These are phyloP conservation scores for Rutidosis leptorrhynchoides DNA, from an alignment of 129 eudicot genomes.

Conservation along the genomic window DNA sequence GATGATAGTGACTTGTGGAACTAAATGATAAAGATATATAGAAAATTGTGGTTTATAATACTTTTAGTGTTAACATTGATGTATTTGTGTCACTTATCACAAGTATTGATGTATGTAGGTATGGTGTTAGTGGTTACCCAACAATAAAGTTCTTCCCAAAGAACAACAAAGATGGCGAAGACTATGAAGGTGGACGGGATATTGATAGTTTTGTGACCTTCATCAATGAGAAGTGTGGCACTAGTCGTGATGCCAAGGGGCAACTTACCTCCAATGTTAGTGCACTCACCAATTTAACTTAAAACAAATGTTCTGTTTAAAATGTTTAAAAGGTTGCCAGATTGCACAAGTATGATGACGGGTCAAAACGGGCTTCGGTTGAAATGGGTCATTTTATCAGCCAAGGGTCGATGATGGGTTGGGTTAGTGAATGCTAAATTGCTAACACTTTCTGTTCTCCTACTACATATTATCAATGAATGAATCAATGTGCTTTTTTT, in stretches of 20 bases:
- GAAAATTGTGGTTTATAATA: constrained; percentile 2
- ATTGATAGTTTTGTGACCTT: constrained; percentile 49
- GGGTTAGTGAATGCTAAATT: background rate
- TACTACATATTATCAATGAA: too few species aligned
- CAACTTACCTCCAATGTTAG: constrained; percentile 70
- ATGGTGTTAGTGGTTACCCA: constrained; percentile 80
- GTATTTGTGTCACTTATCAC: constrained; percentile 12
- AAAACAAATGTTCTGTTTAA: too few species aligned
- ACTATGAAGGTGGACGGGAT: constrained; percentile 79
- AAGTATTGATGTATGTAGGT: constrained; percentile 36
- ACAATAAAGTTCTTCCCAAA: constrained; percentile 80
- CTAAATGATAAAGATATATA: background rate
- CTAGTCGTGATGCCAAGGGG: constrained; percentile 77
- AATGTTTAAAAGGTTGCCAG: too few species aligned
- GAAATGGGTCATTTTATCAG: background rate
- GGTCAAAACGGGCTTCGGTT: background rate
- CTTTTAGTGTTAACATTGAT: background rate
- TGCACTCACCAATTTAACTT: constrained; percentile 10
- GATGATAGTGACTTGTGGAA: background rate
- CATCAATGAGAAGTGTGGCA: constrained; percentile 77
- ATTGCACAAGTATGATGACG: too few species aligned
- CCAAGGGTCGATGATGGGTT: background rate
- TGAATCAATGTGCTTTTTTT: too few species aligned
- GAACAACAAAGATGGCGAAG: constrained; percentile 80
- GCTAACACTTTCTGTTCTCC: background rate